Conservation (phyloP, 1,284 basidiomycete species). For the Acaromyces ingoldii region DNA sequence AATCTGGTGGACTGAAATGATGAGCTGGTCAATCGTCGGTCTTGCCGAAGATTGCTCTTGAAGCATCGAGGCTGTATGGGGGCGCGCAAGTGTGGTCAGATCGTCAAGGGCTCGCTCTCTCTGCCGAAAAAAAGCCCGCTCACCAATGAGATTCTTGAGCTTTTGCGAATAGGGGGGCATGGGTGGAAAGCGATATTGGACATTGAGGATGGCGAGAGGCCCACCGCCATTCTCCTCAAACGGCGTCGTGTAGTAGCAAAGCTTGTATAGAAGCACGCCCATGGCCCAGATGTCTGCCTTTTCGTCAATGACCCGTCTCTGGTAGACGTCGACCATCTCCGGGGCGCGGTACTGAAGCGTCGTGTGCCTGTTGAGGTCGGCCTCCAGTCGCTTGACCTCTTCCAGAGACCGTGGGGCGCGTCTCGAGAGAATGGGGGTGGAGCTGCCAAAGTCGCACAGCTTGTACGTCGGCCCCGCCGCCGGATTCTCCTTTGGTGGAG, state of each 20-base stretch:
- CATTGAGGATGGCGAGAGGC: slow-evolving; percentile 90
- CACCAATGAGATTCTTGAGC: slow-evolving; percentile 74
- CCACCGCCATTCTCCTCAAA: slow-evolving; percentile 72
- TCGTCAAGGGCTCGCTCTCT: neutral
- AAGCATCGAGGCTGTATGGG: slow-evolving; percentile 19
- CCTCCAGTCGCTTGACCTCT: slow-evolving; percentile 72
- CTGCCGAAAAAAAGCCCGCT: neutral
- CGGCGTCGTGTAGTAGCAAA: slow-evolving; percentile 97
- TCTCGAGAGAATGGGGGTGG: slow-evolving; percentile 58
- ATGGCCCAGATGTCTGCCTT: slow-evolving; percentile 81
- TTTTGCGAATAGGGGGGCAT: slow-evolving; percentile 81
- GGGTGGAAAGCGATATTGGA: slow-evolving; percentile 69
- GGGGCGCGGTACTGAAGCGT: slow-evolving; percentile 92
- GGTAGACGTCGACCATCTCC: slow-evolving; percentile 92
- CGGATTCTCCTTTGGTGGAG: slow-evolving; percentile 15
- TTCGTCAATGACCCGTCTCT: slow-evolving; percentile 76
- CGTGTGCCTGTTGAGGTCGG: slow-evolving; percentile 88
- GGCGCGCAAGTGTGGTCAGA: neutral
- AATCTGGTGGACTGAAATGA: slow-evolving; percentile 33
- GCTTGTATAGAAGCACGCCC: slow-evolving; percentile 71
- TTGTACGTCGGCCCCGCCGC: slow-evolving; percentile 63
- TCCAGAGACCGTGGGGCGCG: slow-evolving; percentile 35
- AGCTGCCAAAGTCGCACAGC: slow-evolving; percentile 96
- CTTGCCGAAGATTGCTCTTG: slow-evolving; percentile 37
- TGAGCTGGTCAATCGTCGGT: slow-evolving; percentile 37